Evolutionary conservation across 2,329 filamentous ascomycete genomes (phyloP).

Genomic region (Myriangium duriaei): DNA sequence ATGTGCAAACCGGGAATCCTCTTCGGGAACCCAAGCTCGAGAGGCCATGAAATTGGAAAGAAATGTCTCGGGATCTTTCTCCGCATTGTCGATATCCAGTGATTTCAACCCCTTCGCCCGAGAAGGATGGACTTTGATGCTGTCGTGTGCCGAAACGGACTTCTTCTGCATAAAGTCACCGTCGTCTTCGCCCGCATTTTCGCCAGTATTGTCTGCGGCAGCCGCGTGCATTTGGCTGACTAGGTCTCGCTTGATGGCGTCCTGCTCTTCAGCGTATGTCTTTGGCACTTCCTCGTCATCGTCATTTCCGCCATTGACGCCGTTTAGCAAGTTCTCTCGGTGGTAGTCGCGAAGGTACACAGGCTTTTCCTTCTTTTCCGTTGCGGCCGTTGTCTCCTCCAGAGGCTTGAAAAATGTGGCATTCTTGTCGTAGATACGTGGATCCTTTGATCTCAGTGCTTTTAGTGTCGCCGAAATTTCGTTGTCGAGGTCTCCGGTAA

Average conservation of each 20-base stretch:
- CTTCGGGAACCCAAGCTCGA: slow-evolving; percentile 71
- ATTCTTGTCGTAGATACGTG: slow-evolving; percentile 72
- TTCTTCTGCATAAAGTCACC: slow-evolving; percentile 68
- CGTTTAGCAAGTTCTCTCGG: slow-evolving; percentile 71
- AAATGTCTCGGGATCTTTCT: slow-evolving; percentile 82
- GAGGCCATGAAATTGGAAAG: slow-evolving; percentile 93
- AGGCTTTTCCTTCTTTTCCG: slow-evolving; percentile 51
- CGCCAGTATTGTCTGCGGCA: slow-evolving; percentile 26
- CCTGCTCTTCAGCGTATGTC: slow-evolving; percentile 84
- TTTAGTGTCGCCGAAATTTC: slow-evolving; percentile 78
- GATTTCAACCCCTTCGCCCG: slow-evolving; percentile 32
- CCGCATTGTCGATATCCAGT: slow-evolving; percentile 59
- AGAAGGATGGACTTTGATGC: slow-evolving; percentile 1
- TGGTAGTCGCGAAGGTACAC: slow-evolving; percentile 86
- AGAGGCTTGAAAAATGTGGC: slow-evolving; percentile 63
- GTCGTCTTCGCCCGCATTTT: slow-evolving; percentile 37
- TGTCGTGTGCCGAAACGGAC: slow-evolving; percentile 29
- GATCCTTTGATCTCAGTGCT: slow-evolving; percentile 83
- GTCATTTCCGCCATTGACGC: slow-evolving; percentile 46
- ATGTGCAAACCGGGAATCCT: slow-evolving; percentile 56
- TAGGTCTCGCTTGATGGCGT: slow-evolving; percentile 63
- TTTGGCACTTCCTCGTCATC: slow-evolving; percentile 39
- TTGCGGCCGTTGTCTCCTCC: slow-evolving; percentile 33
- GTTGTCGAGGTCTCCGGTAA: slow-evolving; percentile 70
- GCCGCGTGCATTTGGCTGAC: slow-evolving; percentile 68